Percentiles rank a stretch among this genome's conserved stretches.
Evolutionary conservation across 202 grass and related monocot species (phyloP).

Genomic region (Zizania palustris): DNA sequence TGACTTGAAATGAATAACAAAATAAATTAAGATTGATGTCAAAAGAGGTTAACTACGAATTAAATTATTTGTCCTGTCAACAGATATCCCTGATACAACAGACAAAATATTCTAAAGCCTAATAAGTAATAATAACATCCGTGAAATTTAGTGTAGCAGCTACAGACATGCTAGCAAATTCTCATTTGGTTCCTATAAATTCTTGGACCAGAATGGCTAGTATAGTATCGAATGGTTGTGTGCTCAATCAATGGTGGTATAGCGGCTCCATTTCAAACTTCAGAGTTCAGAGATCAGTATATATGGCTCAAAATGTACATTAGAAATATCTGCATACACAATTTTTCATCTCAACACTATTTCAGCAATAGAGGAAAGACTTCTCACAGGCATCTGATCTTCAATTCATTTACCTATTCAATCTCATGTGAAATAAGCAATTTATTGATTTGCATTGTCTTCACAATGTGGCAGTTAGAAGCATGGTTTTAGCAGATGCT

Average conservation of each 20-base stretch:
- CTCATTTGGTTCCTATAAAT: neutral
- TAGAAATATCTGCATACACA: neutral
- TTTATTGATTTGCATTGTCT: constrained; percentile 27
- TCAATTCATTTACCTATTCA: neutral
- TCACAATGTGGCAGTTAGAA: constrained; percentile 41
- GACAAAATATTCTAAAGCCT: no score
- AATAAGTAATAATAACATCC: no score
- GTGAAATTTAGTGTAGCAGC: no score
- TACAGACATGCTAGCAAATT: no score
- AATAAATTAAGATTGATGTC: no score
- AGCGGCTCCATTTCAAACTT: neutral
- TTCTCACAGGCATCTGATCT: constrained; percentile 6
- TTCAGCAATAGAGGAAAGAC: constrained; percentile 9
- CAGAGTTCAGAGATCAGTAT: neutral
- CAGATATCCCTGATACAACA: no score
- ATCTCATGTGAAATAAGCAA: neutral
- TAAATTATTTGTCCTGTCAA: no score
- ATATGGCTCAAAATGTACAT: constrained; percentile 27
- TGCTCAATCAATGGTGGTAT: neutral
- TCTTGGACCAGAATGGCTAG: neutral
- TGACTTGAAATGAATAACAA: no score
- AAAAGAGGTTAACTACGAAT: no score
- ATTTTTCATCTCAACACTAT: constrained; percentile 21
- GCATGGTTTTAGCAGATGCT: constrained; percentile 17
- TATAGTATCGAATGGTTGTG: neutral